Evolutionary conservation across 2,329 filamentous ascomycete genomes (phyloP).

Genomic region (Fusarium incarnatum): DNA sequence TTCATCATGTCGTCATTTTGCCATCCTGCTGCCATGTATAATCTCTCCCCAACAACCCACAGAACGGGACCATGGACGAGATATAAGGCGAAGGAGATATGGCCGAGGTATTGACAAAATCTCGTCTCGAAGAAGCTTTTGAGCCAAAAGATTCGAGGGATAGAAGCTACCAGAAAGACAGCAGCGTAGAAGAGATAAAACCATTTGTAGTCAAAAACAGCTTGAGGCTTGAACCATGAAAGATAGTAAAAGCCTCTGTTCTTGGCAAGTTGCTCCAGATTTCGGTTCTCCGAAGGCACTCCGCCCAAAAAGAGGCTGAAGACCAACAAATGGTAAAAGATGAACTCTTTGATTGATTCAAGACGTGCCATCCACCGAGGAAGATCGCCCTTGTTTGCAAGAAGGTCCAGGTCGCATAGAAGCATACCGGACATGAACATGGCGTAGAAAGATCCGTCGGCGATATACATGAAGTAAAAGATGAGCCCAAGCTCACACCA

Average conservation of each 20-base stretch:
- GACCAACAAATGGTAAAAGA: conserved; percentile 65
- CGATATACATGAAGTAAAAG: conserved; percentile 75
- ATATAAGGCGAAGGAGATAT: conserved; percentile 72
- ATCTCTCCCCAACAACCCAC: conserved; percentile 68
- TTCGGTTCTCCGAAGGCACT: conserved; percentile 63
- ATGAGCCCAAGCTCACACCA: conserved; percentile 65
- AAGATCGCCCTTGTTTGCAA: conserved; percentile 62
- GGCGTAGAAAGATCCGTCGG: conserved; percentile 71
- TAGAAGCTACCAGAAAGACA: conserved; percentile 64
- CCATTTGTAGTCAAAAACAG: conserved; percentile 74
- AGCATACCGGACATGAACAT: conserved; percentile 72
- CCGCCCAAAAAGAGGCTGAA: conserved; percentile 69
- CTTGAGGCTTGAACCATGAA: conserved; percentile 72
- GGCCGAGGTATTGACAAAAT: conserved; percentile 71
- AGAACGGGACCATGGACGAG: conserved; percentile 73
- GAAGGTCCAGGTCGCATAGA: conserved; percentile 69
- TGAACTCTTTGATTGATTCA: conserved; percentile 60
- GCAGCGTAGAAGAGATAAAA: conserved; percentile 74
- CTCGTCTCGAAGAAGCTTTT: conserved; percentile 68
- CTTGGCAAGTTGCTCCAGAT: conserved; percentile 62
- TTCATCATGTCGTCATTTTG: conserved; percentile 59
- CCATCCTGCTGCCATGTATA: conserved; percentile 73
- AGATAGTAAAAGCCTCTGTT: conserved; percentile 71
- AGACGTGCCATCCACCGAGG: conserved; percentile 61
- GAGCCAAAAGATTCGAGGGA: conserved; percentile 69